Percentiles rank a stretch among this genome's conserved stretches.
phyloP scores from a whole-genome alignment of 192 early-diverging fungal genomes.

The Coemansia sp. region DNA sequence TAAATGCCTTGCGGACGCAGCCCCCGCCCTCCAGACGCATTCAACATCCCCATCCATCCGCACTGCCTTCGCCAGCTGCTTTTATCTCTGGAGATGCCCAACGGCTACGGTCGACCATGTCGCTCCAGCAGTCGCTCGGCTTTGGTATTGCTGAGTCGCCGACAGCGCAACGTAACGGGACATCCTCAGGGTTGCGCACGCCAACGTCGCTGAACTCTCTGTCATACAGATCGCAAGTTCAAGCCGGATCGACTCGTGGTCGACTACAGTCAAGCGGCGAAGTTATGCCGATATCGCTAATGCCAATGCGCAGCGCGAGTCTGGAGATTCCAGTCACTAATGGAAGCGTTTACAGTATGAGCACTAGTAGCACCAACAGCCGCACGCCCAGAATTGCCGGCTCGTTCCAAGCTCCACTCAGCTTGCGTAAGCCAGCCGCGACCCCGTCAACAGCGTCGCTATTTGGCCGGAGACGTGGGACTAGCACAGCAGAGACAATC shows the following conservation, averaged over 20 bases:
- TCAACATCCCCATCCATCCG: not conserved
- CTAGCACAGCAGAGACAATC: not conserved
- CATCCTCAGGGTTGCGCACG: slow-evolving; percentile 8
- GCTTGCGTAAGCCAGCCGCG: not conserved
- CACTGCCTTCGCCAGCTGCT: not conserved
- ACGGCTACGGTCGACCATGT: not conserved
- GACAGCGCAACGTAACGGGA: not conserved
- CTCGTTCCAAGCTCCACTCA: not conserved
- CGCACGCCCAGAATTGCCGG: not conserved
- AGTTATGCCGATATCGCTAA: slow-evolving; percentile 17
- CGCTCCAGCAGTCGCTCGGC: not conserved
- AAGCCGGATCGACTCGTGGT: not conserved
- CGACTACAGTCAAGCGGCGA: slow-evolving; percentile 1
- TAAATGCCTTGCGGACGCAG: not conserved
- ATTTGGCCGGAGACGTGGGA: not conserved
- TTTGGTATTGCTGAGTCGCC: not conserved
- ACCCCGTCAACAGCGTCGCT: not conserved
- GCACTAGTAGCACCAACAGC: not conserved
- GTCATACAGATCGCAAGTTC: not conserved
- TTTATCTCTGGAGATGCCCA: not conserved
- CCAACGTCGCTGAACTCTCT: slow-evolving; percentile 4
- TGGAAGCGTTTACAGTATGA: not conserved
- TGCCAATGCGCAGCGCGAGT: slow-evolving; percentile 16
- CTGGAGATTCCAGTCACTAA: slow-evolving; percentile 6
- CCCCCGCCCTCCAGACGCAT: not conserved